A percentile compares a stretch with the other conserved stretches of the same genome.
These are phyloP conservation scores for Diaporthe helianthi DNA, from an alignment of 2,329 filamentous ascomycete genomes.

Conservation along the genomic window DNA sequence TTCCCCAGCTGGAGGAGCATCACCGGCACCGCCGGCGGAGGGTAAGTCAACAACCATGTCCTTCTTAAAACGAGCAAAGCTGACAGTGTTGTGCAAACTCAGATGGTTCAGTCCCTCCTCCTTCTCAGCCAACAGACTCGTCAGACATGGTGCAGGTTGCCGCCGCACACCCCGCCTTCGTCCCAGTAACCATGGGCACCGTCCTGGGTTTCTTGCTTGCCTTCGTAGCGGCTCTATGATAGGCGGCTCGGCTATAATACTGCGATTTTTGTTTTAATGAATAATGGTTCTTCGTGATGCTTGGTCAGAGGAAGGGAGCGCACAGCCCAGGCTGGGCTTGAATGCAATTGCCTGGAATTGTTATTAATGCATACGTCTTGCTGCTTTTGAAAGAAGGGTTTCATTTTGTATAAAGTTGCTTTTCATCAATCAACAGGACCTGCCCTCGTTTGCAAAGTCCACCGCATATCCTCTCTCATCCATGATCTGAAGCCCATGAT, in stretches of 20 bases:
- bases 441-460: neutral
- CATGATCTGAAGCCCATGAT: neutral
- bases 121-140: slow-evolving; percentile 9
- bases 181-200: slow-evolving; percentile 12
- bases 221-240: slow-evolving; percentile 14
- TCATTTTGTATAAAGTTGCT: slow-evolving; percentile 14
- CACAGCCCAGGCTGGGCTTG: neutral
- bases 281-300: slow-evolving; percentile 5
- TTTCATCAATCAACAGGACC: slow-evolving; percentile 14
- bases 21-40: neutral
- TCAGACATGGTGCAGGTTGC: slow-evolving; percentile 10
- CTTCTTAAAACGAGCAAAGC: neutral
- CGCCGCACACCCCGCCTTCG: slow-evolving; percentile 3
- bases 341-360: slow-evolving; percentile 3
- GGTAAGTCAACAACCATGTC: neutral
- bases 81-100: neutral
- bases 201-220: slow-evolving; percentile 17
- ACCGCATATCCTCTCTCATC: slow-evolving; percentile 4
- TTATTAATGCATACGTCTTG: slow-evolving; percentile 20
- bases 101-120: neutral
- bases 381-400: slow-evolving; percentile 1
- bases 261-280: slow-evolving; percentile 18
- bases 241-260: neutral
- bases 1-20: neutral
- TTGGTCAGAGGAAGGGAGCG: neutral